Base-by-base conservation (phyloP, 2,329 filamentous ascomycete genomes). In the Pseudopithomyces chartarum region DNA sequence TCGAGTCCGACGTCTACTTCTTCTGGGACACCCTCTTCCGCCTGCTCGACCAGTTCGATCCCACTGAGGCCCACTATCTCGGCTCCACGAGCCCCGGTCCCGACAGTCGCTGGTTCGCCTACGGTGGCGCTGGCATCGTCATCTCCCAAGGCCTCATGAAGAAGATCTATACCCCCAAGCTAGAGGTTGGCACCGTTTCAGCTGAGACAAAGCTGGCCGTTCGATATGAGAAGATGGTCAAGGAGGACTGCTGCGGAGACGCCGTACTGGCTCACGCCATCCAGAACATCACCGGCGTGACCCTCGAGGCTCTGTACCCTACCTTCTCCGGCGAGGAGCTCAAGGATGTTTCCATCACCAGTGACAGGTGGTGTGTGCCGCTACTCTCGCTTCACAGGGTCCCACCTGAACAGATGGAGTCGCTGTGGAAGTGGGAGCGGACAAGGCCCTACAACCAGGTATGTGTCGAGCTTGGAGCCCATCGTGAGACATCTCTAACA, bases 111-210 rank as follows among this genome's bases (percentile, higher is more conserved):
- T 33, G 73, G 7, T 80, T 81, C 51, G 79, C 77, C 0, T 79
- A 80, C 52, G 78, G 78, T 23, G 79, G 79, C 12, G 77, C 76
- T 15, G 79, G 77, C 4, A 77, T 80, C 52, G 72, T 81, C n/a
- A 57, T 80, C 23, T 80, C 79, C 1, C 70, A 82, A 52, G 81
- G 80, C 3, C 78, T 85, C 17, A 84, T 88, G 80, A 76, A 80
- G 66, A 78, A 68, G 49, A 64, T 75, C 66, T 57, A 74, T 78
- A 59, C 73, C 77, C 23, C 60, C 26, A 68, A 70, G 63, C 59
- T 61, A 2, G 58, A 60, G 29, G 54, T 62, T n/a, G 36, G 48
- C 22, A 34, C 52, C 5, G 57, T 50, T 3, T 78, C 81, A 1
- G 61, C 63, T 7, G 66, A 70, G n/a, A 69, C 51, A 57, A 71